These are phyloP conservation scores for Russula olivacea DNA, from an alignment of 768 basidiomycete genomes.

Conservation along the genomic window DNA sequence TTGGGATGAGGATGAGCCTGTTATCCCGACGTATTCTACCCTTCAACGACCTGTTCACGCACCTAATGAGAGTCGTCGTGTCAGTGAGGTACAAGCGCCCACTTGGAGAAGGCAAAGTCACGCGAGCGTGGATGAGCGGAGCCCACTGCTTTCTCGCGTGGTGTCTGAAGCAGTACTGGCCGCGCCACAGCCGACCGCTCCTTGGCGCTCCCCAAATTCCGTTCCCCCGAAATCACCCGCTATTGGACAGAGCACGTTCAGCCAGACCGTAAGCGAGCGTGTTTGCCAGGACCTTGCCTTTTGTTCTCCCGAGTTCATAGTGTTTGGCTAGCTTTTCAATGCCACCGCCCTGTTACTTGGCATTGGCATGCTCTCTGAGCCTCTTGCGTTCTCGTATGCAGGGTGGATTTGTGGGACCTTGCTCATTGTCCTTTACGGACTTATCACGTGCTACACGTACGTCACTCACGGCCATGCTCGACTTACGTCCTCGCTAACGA, in stretches of 20 bases:
- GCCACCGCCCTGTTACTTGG: constrained; percentile 81
- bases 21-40: constrained; percentile 1
- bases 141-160: constrained; percentile 4
- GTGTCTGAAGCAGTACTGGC: not conserved
- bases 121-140: constrained; percentile 11
- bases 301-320: not conserved
- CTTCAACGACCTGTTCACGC: not conserved
- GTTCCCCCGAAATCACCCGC: not conserved
- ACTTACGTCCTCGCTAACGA: not conserved
- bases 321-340: constrained; percentile 65
- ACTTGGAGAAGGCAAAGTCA: not conserved
- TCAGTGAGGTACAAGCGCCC: not conserved
- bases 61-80: not conserved
- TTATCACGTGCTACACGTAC: constrained; percentile 84
- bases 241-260: constrained; percentile 26
- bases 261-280: constrained; percentile 24
- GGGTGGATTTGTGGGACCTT: constrained; percentile 80
- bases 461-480: constrained; percentile 30
- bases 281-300: not conserved
- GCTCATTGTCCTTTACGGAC: constrained; percentile 71
- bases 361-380: constrained; percentile 84
- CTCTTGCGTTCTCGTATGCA: constrained; percentile 84
- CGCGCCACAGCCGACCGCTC: not conserved
- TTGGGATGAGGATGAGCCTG: constrained; percentile 13
- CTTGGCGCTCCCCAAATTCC: not conserved